Evolutionary conservation across 2,329 filamentous ascomycete species (phyloP), one percentile per base, ranked within the genome.

Genomic region (Ophiobolus disseminans): DNA sequence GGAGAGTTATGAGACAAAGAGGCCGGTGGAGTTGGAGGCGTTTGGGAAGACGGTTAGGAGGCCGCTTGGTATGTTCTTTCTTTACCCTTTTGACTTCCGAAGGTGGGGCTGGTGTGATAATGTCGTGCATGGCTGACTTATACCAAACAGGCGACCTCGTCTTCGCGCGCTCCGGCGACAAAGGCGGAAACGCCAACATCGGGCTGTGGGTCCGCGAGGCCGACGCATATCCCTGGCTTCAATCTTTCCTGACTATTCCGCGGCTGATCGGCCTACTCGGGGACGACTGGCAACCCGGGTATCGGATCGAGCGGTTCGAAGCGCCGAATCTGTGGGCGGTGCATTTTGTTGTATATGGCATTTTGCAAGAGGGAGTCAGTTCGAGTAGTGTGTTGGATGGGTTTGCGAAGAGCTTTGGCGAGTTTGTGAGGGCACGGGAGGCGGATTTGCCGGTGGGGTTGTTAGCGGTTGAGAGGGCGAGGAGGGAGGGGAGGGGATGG

Each of bases 301-400:
- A 53, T 32, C 32, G 38, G 10, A 44, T 57, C 13, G 56, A 59
- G 40, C 52, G 55, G 11, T 47, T 47, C 17, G 50, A 58, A 40
- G 44, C 53, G 17, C 28, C 36, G n/a, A 39, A 42, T 40, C 62
- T 73, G 30, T 58, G 55, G 40, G 72, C 71, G 3, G 71, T 75
- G n/a, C 73, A 75, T 46, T 75, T 75, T 50, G 56, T 77, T 10
- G 55, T 80, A 16, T 68, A 76, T 35, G 76, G 78, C 50, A 75
- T 78, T 45, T 58, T 79, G 5, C 74, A 76, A 25, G 65, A 74
- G 1, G 75, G 75, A 0, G 75, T 74, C 47, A 73, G 30, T 14
- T 13, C 10, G 10, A 13, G 30, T 14, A 10, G 30, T 14, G 10
- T 32, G 10, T 7, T 32, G 73, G 77, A 79, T 56, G 73, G 71